A percentile compares a stretch with the other conserved stretches of the same genome.
These are phyloP conservation scores for Lobosporangium transversale DNA, from an alignment of 192 early-diverging fungal species.

Conservation along the genomic window DNA sequence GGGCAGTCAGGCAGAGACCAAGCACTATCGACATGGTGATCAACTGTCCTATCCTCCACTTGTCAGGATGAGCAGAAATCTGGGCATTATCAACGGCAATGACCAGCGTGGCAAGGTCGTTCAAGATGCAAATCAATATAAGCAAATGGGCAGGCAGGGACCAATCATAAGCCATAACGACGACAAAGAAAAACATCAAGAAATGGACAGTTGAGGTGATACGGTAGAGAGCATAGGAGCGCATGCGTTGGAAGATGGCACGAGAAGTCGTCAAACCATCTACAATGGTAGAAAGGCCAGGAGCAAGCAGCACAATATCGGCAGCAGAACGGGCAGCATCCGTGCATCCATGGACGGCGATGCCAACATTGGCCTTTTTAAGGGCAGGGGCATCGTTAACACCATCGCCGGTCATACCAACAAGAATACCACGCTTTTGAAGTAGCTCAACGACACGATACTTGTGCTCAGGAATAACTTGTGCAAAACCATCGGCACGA, in stretches of 20 bases:
- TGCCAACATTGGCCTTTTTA: conserved; percentile 98
- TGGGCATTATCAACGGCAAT: conserved; percentile 90
- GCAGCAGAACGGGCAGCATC: conserved; percentile 95
- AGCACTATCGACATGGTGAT: conserved; percentile 80
- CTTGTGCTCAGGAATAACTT: conserved; percentile 99
- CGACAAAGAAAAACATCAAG: conserved; percentile 91
- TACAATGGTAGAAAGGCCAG: conserved; percentile 87
- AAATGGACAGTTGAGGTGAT: conserved; percentile 94
- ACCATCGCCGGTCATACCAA: conserved; percentile 98
- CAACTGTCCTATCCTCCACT: conserved; percentile 91
- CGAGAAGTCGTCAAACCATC: conserved; percentile 85
- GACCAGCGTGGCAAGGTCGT: conserved; percentile 87
- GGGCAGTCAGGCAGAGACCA: conserved; percentile 72
- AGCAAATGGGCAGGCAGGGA: conserved; percentile 79
- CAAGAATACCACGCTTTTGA: conserved; percentile 85
- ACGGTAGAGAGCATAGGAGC: conserved; percentile 87
- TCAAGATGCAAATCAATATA: conserved; percentile 86
- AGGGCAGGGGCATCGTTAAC: conserved; percentile 98
- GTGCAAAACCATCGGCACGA: conserved; percentile 95
- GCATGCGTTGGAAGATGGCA: conserved; percentile 91
- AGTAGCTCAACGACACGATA: conserved; percentile 96
- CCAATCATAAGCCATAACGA: conserved; percentile 83
- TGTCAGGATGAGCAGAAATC: conserved; percentile 88
- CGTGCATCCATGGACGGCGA: conserved; percentile 95
- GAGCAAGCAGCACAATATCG: conserved; percentile 92